Base-by-base conservation (phyloP, 2,329 filamentous ascomycete species). In the Aspergillus intermedius region DNA sequence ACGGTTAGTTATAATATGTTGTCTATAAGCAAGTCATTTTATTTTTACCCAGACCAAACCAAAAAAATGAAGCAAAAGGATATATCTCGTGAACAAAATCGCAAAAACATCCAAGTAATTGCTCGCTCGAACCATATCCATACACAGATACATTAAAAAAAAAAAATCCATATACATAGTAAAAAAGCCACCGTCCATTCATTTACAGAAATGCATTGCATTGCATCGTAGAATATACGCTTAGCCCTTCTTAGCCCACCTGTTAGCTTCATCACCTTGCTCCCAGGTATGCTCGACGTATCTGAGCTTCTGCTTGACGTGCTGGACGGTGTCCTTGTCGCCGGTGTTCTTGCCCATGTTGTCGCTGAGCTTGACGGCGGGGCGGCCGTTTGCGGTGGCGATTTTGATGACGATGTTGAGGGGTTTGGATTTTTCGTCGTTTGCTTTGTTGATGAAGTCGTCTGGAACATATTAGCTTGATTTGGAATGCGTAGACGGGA, bases 371-470 rank as follows among this genome's bases (percentile, higher is more conserved):
- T 98, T 98, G 63, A 98, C 83, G 2, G 93, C 91, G 0, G 86
- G 81, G 42, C 84, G 81, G 5, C 91, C 91, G 12, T 77, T 81
- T 0, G 90, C 93, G 8, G 88, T 90, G 53, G 88, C 88, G 52
- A 98, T 79, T 73, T 98, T 98, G 73, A 98, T 96, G 58, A 98
- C 93, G 60, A 98, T 98, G 62, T 98, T 98, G 47, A 98, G 74
- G 0, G 93, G 93, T 13, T 84, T 82, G 0, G 91, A 96, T 71
- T 96, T 97, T 58, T 83, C 82, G 35, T 84, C 84, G 1, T 84
- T 87, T 32, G 77, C 82, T 52, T 79, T 73, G 55, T 86, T 81
- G n/a, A 73, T 74, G 66, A 93, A 98, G 68, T 98, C 93, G 63
- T 98, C 82, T 80, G 8, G 2, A 19, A 1, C 44, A 17, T 12